Base-by-base conservation (phyloP, 441 rosid species). In the Erodium trifolium region DNA sequence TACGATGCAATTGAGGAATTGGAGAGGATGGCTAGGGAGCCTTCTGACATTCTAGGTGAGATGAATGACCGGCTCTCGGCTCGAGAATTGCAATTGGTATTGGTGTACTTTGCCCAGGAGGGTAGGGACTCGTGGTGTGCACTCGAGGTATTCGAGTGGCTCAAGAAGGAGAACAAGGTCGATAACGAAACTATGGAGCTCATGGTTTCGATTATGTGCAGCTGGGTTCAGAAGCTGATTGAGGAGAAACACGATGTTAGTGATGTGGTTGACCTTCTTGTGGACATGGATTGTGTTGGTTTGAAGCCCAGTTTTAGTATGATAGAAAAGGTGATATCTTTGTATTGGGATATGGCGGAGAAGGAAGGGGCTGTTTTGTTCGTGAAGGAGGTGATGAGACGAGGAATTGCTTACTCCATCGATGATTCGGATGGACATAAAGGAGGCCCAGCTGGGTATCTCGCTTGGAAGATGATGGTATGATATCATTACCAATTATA, bases 71-170 rank as follows among this genome's bases (percentile, higher is more conserved):
- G 87, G n/a, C 71, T 93, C 3, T 93, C 97, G 0, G 85, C 88
- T 0, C 78, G 90, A 72, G 96, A 93, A 31, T 71, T 93, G 51
- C 98, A 89, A 8, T 70, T 93, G 23, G 94, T 93, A 71, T 75
- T 93, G 13, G 98, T 93, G 10, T 93, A 93, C 76, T 93, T 93
- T 73, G 83, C 98, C 47, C 98, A 89, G 67, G 94, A 93, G 75
- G 98, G 97, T 66, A 86, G 96, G 67, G 98, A 93, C 53, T 90
- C 97, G 0, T 91, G 97, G 98, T 90, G 97, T 70, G 90, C 97
- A 0, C 92, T 93, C 3, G 98, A 93, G 80, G 97, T 93, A 13
- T 93, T 93, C 65, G 98, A 93, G 73, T 93, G 98, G 97, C 73
- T 93, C 49, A 85, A 79, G 47, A 90, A 88, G 79, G 97, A 88